Evolutionary conservation across 2,329 filamentous ascomycete genomes (phyloP), one percentile per base, ranked within the genome.

Genomic region (Cryphonectria carpinicola): DNA sequence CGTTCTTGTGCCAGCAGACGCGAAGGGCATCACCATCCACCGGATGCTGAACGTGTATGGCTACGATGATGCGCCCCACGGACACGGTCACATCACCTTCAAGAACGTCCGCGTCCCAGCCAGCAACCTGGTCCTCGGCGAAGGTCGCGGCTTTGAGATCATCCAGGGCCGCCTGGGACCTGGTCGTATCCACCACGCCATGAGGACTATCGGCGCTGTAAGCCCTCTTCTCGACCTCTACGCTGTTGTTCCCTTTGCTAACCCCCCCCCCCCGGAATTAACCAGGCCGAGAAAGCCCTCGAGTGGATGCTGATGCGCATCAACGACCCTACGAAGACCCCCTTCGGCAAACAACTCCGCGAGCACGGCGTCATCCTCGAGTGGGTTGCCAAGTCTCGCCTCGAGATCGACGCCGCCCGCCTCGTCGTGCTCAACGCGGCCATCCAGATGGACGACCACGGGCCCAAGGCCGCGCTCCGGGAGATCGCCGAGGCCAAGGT

Each of bases 401-500:
- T 98, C 75, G 95, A 98, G 79, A 97, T 99, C 78, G 95, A 98
- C 80, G 90, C 95, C 0, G 93, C 95, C 0, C 92, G 96, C 49
- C 88, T 99, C 14, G 83, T 96, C 56, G 96, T 98, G 10, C 89
- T 98, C 74, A 98, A 98, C 82, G 96, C 96, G 1, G 96, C 96
- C 72, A 92, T 97, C 81, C 94, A 93, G 83, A 98, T 99, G 84
- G 96, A 99, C 82, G 88, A 93, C 75, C 88, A 90, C 28, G 92
- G 95, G 75, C 93, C 96, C 76, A 98, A 98, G 85, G 89, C 90
- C 74, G 94, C 95, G 0, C 88, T 98, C 72, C 94, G 92, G 81
- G 94, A 98, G 81, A 99, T 99, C 75, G 95, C 95, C 37, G 89
- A 98, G 83, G 95, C 96, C 74, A 99, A 99, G 86, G 91, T 98